phyloP scores from a whole-genome alignment of 495 filamentous ascomycete genomes.

The Daldinia bambusicola region DNA sequence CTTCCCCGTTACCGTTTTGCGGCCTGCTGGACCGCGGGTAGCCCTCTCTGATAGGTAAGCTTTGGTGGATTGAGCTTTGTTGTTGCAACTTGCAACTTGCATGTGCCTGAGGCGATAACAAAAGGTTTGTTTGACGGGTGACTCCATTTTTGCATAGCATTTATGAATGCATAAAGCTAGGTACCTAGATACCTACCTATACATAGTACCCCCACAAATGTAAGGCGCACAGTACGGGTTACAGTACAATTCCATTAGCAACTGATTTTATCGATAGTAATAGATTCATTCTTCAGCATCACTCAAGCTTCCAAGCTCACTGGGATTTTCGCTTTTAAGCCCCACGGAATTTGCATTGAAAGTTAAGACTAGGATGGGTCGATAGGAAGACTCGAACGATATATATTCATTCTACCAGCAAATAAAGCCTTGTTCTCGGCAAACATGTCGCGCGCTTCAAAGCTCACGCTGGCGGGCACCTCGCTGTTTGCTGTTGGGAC shows the following conservation, averaged over 20 bases:
- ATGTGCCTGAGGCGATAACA: constrained; percentile 1
- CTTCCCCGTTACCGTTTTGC: constrained; percentile 1
- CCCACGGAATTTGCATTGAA: background rate
- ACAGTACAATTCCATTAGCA: background rate
- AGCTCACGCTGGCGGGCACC: constrained; percentile 82
- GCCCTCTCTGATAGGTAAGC: constrained; percentile 8
- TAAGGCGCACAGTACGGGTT: constrained; percentile 23
- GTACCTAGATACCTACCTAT: no score
- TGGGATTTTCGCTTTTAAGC: background rate
- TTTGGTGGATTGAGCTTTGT: background rate
- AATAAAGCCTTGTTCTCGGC: background rate
- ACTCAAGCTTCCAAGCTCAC: background rate
- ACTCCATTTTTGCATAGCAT: no score
- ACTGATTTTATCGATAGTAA: constrained; percentile 38
- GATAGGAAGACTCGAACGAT: background rate
- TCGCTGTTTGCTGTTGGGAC: constrained; percentile 78
- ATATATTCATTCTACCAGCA: background rate
- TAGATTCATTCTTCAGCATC: constrained; percentile 17
- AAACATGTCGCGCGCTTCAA: constrained; percentile 87
- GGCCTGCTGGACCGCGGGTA: background rate
- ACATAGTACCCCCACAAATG: background rate
- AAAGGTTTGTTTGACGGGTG: background rate
- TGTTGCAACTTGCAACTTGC: background rate
- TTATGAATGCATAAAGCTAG: no score
- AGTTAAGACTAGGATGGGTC: background rate